Evolutionary conservation across 371 early-diverging fungal species (phyloP), one percentile per base, ranked within the genome.

Genomic region (Catenaria anguillulae): DNA sequence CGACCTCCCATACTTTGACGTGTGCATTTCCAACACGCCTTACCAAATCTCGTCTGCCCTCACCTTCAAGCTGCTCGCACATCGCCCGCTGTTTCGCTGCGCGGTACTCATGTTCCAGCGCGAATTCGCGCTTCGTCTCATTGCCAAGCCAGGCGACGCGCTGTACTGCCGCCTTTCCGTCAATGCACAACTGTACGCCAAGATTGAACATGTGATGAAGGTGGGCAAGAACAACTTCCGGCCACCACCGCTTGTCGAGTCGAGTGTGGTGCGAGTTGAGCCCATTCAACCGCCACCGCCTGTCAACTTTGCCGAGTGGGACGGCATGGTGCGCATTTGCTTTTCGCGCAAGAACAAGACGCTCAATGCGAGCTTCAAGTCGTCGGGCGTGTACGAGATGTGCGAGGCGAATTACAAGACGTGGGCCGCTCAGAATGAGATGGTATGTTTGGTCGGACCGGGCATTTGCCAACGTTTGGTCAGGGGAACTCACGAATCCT

Each of bases 61-160:
- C 42, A 84, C 91, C 1, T 96, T 99, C 76, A 99, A 99, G 73
- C 78, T 99, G 52, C 77, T 99, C 29, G 83, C 81, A 62, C 98
- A 95, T 70, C 84, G 94, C 46, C 95, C 96, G 4, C 67, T 92
- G 21, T 93, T 92, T 78, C 80, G 93, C 69, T 86, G 85, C 65
- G 91, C 97, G 0, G 84, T 95, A 62, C 91, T 99, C 62, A 97
- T 99, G 98, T 98, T 99, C 73, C 99, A 99, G 75, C 86, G 93
- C 68, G 99, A 99, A 78, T 99, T 99, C 75, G 99, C 98, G 17
- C 73, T 97, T 55, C 89, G 98, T 36, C 71, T 99, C n/a, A 84
- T 94, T 29, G 99, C 99, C 3, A 86, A 87, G 62, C 96, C 97
- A 2, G 98, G 98, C 29, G 92, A 92, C 68, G 74, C 78, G 54